Evolutionary conservation across 1,284 basidiomycete species (phyloP).

Genomic region (Moniliella sp.): DNA sequence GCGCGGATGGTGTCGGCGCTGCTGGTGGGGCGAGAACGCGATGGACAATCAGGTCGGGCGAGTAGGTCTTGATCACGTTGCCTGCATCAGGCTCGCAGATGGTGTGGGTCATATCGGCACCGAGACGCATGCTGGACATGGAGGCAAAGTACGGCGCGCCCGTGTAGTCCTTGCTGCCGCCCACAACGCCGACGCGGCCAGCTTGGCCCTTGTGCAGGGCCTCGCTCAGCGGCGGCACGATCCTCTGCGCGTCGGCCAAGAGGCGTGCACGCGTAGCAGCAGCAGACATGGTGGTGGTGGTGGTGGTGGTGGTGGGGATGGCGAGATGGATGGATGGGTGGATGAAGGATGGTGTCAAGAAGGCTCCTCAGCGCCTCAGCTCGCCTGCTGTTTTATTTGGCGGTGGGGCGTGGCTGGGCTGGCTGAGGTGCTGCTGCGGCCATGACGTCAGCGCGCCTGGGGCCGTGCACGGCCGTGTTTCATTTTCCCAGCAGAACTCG

Average conservation of each 20-base stretch:
- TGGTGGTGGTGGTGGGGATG: neutral
- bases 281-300: neutral
- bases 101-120: conserved; percentile 81
- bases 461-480: no score
- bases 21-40: conserved; percentile 48
- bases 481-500: no score
- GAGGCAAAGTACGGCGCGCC: conserved; percentile 63
- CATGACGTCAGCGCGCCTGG: no score
- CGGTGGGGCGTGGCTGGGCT: no score
- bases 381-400: no score
- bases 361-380: no score
- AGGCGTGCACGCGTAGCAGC: neutral
- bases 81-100: conserved; percentile 75
- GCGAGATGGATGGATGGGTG: neutral
- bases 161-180: conserved; percentile 79
- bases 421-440: no score
- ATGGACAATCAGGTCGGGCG: conserved; percentile 81
- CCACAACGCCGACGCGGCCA: conserved; percentile 77
- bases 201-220: conserved; percentile 87
- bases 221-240: conserved; percentile 64
- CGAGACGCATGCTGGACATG: conserved; percentile 34
- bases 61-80: conserved; percentile 79
- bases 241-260: conserved; percentile 40
- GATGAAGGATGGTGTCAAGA: neutral
- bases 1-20: conserved; percentile 39